These are phyloP conservation scores for Cryptococcus sp. DNA, from an alignment of 1,284 basidiomycete species.

Conservation along the genomic window DNA sequence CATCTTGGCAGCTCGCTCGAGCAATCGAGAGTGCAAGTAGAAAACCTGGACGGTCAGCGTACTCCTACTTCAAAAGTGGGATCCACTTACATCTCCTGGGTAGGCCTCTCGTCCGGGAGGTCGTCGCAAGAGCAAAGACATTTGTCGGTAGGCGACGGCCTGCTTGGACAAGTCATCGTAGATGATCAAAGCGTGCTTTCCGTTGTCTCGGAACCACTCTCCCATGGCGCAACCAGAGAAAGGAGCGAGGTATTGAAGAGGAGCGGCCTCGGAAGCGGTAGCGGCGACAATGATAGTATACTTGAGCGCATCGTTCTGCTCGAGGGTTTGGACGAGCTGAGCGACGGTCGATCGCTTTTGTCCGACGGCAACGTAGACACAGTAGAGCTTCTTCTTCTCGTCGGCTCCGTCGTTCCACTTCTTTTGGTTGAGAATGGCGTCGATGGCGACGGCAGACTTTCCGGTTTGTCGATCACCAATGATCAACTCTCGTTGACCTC, in stretches of 20 bases:
- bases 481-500: conserved; percentile 99
- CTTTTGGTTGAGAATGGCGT: conserved; percentile 99
- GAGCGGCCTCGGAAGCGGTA: conserved; percentile 97
- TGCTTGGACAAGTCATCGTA: conserved; percentile 99
- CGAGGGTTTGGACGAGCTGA: conserved; percentile 97
- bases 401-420: conserved; percentile 97
- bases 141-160: conserved; percentile 99
- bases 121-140: conserved; percentile 98
- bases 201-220: conserved; percentile 99
- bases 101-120: conserved; percentile 99
- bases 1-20: conserved; percentile 99
- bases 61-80: no score
- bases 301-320: conserved; percentile 99
- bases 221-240: conserved; percentile 99
- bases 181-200: conserved; percentile 92
- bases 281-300: conserved; percentile 98
- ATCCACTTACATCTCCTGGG: conserved; percentile 98
- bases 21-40: conserved; percentile 99
- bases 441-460: conserved; percentile 90
- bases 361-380: conserved; percentile 98
- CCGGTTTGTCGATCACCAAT: conserved; percentile 99
- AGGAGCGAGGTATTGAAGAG: conserved; percentile 96
- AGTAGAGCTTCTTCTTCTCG: conserved; percentile 97
- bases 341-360: conserved; percentile 99
- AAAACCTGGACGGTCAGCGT: no score